phyloP scores from a whole-genome alignment of 352 stramenopile species.

The Phytophthora europaea region DNA sequence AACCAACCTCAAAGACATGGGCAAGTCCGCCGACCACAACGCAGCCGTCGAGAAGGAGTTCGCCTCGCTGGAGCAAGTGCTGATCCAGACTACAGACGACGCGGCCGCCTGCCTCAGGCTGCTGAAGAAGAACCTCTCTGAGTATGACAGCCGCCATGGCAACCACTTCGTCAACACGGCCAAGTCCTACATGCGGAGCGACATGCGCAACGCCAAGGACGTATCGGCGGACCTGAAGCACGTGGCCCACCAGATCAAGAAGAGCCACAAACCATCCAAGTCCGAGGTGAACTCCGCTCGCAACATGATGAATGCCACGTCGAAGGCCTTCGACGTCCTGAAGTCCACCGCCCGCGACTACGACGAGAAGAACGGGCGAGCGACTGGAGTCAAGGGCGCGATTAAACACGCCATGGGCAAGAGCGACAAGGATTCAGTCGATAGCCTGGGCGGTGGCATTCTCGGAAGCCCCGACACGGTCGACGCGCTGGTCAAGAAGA shows the following conservation, averaged over 20 bases:
- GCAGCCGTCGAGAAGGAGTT: slow-evolving; percentile 25
- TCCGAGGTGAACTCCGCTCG: slow-evolving; percentile 19
- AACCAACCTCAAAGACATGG: slow-evolving; percentile 10
- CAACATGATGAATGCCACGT: slow-evolving; percentile 24
- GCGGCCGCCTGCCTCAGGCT: slow-evolving; percentile 23
- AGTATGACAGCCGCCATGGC: slow-evolving; percentile 29
- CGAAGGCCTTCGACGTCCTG: slow-evolving; percentile 26
- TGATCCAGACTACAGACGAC: slow-evolving; percentile 28
- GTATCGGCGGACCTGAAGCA: slow-evolving; percentile 27
- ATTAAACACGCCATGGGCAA: slow-evolving; percentile 22
- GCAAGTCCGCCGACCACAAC: slow-evolving; percentile 22
- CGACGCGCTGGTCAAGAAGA: slow-evolving; percentile 31
- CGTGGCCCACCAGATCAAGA: slow-evolving; percentile 26
- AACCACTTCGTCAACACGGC: slow-evolving; percentile 23
- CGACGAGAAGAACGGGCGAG: slow-evolving; percentile 23
- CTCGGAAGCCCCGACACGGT: slow-evolving; percentile 23
- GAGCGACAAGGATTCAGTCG: slow-evolving; percentile 7
- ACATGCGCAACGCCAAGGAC: slow-evolving; percentile 37
- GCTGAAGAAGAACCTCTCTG: slow-evolving; percentile 35
- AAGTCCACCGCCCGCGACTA: slow-evolving; percentile 25
- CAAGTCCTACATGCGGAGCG: slow-evolving; percentile 32
- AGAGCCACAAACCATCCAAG: slow-evolving; percentile 25
- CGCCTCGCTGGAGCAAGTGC: slow-evolving; percentile 19
- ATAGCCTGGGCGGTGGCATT: not conserved
- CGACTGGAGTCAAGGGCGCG: slow-evolving; percentile 21